Base-by-base conservation (phyloP, 1,284 basidiomycete genomes). In the Anthracocystis setariae region DNA sequence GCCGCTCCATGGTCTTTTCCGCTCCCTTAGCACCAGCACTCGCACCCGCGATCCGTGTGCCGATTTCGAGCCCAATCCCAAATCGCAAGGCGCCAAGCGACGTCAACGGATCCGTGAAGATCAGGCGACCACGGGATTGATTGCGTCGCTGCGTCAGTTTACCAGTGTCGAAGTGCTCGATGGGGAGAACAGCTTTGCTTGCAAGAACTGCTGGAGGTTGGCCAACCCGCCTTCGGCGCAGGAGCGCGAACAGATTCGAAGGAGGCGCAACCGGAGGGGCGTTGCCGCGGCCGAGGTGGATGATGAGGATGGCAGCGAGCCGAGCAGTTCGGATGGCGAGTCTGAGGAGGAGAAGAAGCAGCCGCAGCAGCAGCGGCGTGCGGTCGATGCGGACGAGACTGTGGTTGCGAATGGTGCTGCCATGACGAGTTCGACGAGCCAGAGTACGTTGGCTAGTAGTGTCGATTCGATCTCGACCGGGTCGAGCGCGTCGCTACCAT, bases 111-210 rank as follows among this genome's bases (percentile, higher is more conserved):
- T 69, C 10, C 64, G 55, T 17, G 58, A 64, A 37, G 62, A 68
- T 27, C 75, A 77, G 44, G 61, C 72, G 2, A 39, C 60, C 53
- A 83, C 83, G 5, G 86, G 86, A 20, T 72, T 88, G 13, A 83
- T 86, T 46, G 84, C 85, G 57, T 92, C 91, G 66, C 84, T 97
- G 61, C 86, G 89, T 63, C 87, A 91, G 83, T 97, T 97, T 83
- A 96, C 93, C 0, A 86, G 90, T 3, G 93, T 95, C 20, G 94
- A 97, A 80, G 88, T 93, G 8, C 85, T 97, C 27, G 92, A 96
- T 72, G 93, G 92, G 0, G 93, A 95, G 73, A 96, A 97, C 77
- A 91, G 90, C 84, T 94, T 96, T 65, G 92, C 93, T 0, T 97
- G 94, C 83, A 87, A 91, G 74, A 87, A 90, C 57, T 97, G 94